Percentiles rank a stretch among this genome's conserved stretches.
These are phyloP conservation scores for Paecilomyces sp. DNA, from an alignment of 2,329 filamentous ascomycete species.

Conservation along the genomic window DNA sequence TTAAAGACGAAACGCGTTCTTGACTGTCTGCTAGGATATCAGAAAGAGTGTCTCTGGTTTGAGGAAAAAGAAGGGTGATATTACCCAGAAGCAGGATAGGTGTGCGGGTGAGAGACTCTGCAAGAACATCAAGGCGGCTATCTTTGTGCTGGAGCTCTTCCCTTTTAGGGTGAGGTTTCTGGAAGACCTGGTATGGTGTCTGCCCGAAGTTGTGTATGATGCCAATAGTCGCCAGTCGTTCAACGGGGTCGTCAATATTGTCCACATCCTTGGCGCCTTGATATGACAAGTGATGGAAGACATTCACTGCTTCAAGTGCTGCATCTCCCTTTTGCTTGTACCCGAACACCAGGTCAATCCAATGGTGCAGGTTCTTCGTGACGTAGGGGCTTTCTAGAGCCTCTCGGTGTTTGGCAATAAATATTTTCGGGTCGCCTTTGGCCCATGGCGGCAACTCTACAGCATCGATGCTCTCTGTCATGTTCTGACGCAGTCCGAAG, in stretches of 20 bases:
- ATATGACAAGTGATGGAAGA: conserved; percentile 94
- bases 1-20: conserved; percentile 73
- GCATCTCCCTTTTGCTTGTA: conserved; percentile 90
- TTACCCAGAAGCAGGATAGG: conserved; percentile 68
- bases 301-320: conserved; percentile 83
- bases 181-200: conserved; percentile 91
- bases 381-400: conserved; percentile 91
- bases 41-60: not conserved
- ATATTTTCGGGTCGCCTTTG: conserved; percentile 90
- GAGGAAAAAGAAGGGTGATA: not conserved
- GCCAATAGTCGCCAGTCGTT: conserved; percentile 80
- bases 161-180: conserved; percentile 67
- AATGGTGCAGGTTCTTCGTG: conserved; percentile 79
- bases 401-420: conserved; percentile 92
- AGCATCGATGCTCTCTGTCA: conserved; percentile 70
- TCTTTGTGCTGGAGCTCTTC: conserved; percentile 60
- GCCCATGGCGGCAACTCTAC: conserved; percentile 94
- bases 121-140: conserved; percentile 68
- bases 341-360: conserved; percentile 95
- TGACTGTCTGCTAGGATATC: conserved; percentile 49
- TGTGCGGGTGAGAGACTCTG: conserved; percentile 67
- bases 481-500: conserved; percentile 80
- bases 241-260: conserved; percentile 78
- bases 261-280: conserved; percentile 90
- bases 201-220: conserved; percentile 99